phyloP scores from a whole-genome alignment of 441 rosid species.

The Erysimum cheiri region DNA sequence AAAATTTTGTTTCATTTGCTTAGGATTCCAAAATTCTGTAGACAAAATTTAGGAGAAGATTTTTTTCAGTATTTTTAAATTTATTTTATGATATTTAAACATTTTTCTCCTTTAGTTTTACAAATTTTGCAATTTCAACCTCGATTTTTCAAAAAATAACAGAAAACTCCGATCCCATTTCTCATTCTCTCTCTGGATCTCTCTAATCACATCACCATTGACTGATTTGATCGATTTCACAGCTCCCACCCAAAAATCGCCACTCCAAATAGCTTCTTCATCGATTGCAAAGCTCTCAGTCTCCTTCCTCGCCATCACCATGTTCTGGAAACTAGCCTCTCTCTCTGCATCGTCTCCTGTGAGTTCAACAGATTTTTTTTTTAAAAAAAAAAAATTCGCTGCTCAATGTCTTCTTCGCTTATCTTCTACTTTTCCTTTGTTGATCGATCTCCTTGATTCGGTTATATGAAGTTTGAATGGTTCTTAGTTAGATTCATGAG shows the following conservation, averaged over 20 bases:
- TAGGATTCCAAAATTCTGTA: slow-evolving; percentile 3
- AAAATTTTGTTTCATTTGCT: not conserved
- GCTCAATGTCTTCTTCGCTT: not conserved
- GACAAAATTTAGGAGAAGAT: not conserved
- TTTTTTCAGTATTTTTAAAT: not conserved
- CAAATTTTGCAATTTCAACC: not conserved
- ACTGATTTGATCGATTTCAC: slow-evolving; percentile 35
- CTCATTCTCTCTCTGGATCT: slow-evolving; percentile 43
- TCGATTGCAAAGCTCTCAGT: not conserved
- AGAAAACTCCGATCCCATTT: slow-evolving; percentile 34
- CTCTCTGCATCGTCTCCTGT: slow-evolving; percentile 88
- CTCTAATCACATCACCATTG: slow-evolving; percentile 39
- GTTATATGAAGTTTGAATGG: not conserved
- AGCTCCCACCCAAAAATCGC: slow-evolving; percentile 26
- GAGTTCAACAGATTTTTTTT: slow-evolving; percentile 43
- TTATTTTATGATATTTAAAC: not conserved
- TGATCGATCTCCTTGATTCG: slow-evolving; percentile 2
- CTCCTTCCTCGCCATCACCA: slow-evolving; percentile 39
- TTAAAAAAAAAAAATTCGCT: too few species aligned
- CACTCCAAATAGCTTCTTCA: not conserved
- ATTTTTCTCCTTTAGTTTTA: not conserved
- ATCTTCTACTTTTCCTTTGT: slow-evolving; percentile 3
- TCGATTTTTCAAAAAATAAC: slow-evolving; percentile 25
- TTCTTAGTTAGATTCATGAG: not conserved
- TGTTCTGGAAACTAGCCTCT: slow-evolving; percentile 91